These are phyloP conservation scores for Xylaria sp. DNA, from an alignment of 2,329 filamentous ascomycete genomes.

Conservation along the genomic window DNA sequence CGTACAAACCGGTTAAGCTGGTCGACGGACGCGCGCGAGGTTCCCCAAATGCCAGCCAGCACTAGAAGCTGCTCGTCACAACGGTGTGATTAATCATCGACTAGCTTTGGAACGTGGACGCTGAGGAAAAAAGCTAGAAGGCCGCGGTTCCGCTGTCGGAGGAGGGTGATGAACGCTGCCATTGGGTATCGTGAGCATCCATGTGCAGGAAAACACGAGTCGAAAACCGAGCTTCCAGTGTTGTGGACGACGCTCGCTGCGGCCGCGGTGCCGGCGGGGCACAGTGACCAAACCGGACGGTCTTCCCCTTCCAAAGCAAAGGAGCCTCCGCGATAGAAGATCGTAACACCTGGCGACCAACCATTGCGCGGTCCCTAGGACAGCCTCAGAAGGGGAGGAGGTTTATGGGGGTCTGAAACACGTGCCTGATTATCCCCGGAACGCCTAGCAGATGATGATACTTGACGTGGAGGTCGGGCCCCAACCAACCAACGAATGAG, in stretches of 20 bases:
- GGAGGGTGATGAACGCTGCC: constrained; percentile 9
- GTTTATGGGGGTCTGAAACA: constrained; percentile 23
- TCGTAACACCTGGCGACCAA: constrained; percentile 22
- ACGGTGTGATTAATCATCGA: background rate
- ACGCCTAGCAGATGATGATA: constrained; percentile 24
- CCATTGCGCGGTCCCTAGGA: constrained; percentile 15
- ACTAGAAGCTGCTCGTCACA: background rate
- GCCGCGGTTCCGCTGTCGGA: constrained; percentile 12
- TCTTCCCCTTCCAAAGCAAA: constrained; percentile 17
- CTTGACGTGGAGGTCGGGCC: constrained; percentile 29
- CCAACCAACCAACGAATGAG: constrained; percentile 31
- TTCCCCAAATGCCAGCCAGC: background rate
- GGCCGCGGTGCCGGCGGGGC: constrained; percentile 17
- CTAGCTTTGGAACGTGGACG: background rate
- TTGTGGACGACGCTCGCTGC: constrained; percentile 6
- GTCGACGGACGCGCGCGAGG: background rate
- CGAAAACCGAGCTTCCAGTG: constrained; percentile 2
- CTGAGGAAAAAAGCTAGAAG: background rate
- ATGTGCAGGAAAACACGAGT: constrained; percentile 7
- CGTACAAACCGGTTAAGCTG: background rate
- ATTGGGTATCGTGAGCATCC: constrained; percentile 14
- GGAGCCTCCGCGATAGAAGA: constrained; percentile 12
- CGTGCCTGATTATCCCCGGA: constrained; percentile 26
- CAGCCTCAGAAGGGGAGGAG: constrained; percentile 19
- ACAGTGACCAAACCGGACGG: constrained; percentile 26